These are phyloP conservation scores for Moesziomyces globuligerus DNA, from an alignment of 1,284 basidiomycete genomes.

Conservation along the genomic window DNA sequence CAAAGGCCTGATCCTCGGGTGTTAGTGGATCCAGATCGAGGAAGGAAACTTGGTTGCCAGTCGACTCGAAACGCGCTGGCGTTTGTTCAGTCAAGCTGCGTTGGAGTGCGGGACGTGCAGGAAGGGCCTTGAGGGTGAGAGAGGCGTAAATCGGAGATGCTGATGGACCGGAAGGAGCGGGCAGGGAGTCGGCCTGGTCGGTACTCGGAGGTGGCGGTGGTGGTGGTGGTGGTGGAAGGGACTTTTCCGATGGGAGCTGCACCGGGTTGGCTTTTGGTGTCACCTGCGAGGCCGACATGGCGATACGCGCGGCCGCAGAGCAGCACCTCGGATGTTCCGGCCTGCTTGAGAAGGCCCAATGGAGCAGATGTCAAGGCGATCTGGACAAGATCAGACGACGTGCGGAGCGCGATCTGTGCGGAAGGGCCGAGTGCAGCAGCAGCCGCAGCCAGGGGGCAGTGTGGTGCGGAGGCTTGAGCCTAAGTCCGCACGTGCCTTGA, in stretches of 20 bases:
- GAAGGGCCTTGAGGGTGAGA: constrained; percentile 28
- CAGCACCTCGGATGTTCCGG: too few relatives aligned
- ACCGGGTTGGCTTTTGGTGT: constrained; percentile 28
- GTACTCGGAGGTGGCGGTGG: constrained; percentile 3
- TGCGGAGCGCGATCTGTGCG: constrained; percentile 2
- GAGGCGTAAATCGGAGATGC: constrained; percentile 4
- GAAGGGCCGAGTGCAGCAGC: constrained; percentile 6
- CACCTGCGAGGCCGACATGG: constrained; percentile 38
- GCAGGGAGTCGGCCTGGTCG: not conserved
- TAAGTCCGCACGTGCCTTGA: not conserved
- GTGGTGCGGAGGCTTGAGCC: constrained; percentile 1
- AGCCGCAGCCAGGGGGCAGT: constrained; percentile 1
- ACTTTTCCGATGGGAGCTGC: constrained; percentile 29
- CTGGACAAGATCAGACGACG: too few relatives aligned
- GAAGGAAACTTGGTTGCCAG: constrained; percentile 12
- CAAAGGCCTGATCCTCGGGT: constrained; percentile 8
- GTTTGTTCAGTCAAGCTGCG: constrained; percentile 20
- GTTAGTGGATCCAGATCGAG: constrained; percentile 7
- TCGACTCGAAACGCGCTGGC: constrained; percentile 8
- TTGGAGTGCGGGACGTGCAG: constrained; percentile 13
- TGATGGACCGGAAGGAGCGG: too few relatives aligned
- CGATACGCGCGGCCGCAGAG: constrained; percentile 2
- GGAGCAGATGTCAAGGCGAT: too few relatives aligned
- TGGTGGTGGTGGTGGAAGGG: constrained; percentile 23
- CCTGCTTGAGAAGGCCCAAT: too few relatives aligned